These are phyloP conservation scores for Kwoniella sp. DNA, from an alignment of 768 basidiomycete genomes.

Conservation along the genomic window DNA sequence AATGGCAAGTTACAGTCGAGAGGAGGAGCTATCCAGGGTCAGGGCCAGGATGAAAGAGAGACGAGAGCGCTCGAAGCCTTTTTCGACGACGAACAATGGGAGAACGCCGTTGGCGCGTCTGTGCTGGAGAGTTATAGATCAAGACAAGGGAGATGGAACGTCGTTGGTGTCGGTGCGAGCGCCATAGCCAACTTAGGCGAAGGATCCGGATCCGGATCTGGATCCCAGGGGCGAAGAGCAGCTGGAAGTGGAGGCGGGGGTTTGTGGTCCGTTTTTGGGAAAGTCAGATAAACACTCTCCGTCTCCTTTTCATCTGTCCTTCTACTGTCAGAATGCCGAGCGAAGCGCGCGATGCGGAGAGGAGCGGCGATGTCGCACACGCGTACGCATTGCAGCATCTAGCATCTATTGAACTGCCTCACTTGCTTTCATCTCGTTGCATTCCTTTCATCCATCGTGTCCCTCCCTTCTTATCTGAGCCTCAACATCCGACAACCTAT, in stretches of 20 bases:
- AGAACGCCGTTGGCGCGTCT: constrained; percentile 21
- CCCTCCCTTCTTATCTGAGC: too few species aligned
- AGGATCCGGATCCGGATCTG: neutral
- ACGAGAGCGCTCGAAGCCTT: constrained; percentile 40
- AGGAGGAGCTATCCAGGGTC: constrained; percentile 16
- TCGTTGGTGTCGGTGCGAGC: constrained; percentile 22
- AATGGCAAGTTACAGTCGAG: constrained; percentile 3
- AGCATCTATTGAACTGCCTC: too few species aligned
- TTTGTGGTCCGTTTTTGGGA: neutral
- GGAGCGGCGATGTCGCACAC: too few species aligned
- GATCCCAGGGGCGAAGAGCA: neutral
- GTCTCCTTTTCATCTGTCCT: neutral
- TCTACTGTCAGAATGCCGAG: too few species aligned
- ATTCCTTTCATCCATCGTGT: too few species aligned
- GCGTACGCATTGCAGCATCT: too few species aligned
- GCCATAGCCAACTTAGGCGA: neutral
- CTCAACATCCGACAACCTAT: too few species aligned
- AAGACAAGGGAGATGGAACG: constrained; percentile 34
- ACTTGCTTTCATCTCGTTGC: too few species aligned
- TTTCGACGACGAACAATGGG: constrained; percentile 49
- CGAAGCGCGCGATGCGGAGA: too few species aligned
- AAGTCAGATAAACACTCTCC: neutral
- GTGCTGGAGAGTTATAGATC: constrained; percentile 1
- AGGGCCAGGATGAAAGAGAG: constrained; percentile 24
- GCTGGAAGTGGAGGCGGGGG: neutral